Evolutionary conservation across 2,329 filamentous ascomycete genomes (phyloP).

Genomic region (Talaromyces sp.): DNA sequence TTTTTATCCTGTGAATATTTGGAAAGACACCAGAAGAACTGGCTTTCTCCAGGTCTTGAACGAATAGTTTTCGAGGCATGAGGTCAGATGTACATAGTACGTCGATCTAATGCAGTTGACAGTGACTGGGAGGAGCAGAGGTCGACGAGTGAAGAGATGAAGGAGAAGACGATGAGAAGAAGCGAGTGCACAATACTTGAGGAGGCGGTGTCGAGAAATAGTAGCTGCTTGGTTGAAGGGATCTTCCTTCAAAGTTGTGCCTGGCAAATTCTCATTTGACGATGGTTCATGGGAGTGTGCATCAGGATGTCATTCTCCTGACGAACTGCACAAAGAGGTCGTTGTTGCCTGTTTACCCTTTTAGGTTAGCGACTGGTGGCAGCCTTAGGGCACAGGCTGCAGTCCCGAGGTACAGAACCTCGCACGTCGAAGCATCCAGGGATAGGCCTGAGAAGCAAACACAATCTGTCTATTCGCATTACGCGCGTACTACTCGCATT

Average conservation of each 20-base stretch:
- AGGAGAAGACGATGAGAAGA: neutral
- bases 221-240: neutral
- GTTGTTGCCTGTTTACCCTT: constrained; percentile 3
- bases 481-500: no score
- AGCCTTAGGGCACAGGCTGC: neutral
- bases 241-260: neutral
- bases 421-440: neutral
- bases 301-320: neutral
- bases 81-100: neutral
- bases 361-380: neutral
- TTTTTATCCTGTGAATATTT: constrained; percentile 51
- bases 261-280: neutral
- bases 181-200: neutral
- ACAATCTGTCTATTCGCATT: neutral
- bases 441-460: neutral
- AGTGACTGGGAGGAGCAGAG: neutral
- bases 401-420: neutral
- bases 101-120: neutral
- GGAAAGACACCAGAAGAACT: constrained; percentile 35
- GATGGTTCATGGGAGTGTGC: neutral
- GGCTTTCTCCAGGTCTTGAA: constrained; percentile 51
- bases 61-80: constrained; percentile 65
- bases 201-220: neutral
- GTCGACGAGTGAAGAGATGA: neutral
- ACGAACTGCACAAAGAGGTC: neutral